Evolutionary conservation across 1,139 yeast species (phyloP), one percentile per base, ranked within the genome.

Genomic region (Pichia sp.): DNA sequence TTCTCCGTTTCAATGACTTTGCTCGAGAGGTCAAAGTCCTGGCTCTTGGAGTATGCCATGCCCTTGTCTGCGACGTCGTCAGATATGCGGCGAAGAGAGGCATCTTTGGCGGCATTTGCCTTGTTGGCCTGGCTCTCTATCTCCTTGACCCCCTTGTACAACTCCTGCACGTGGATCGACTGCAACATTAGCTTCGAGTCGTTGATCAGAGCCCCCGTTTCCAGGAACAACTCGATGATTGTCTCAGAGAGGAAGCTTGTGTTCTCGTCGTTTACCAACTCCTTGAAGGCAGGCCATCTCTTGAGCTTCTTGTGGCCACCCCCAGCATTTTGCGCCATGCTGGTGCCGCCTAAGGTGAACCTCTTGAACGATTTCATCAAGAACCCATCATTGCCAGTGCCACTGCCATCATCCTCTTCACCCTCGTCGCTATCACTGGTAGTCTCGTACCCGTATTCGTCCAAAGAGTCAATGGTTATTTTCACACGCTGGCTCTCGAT

Each of bases 141-240:
- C 25, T 30, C 37, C 19, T 41, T 34, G 16, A 48, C 23, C 4
- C 49, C 50, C 13, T 25, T 30, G 31, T 43, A 28, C 12, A 55
- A 37, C 18, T 52, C 47, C 18, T 41, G 47, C 7, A 79, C 83
- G 62, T 83, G 83, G 54, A 77, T 70, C 1, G 86, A 78, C 54
- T 90, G 72, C 46, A 84, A 66, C 75, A 85, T 74, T 55, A 85
- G 66, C 59, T 84, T 81, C 69, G 83, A 72, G 61, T 85, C 91
- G 54, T 82, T 78, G 0, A 79, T 80, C 46, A 83, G 66, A 0
- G 82, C 78, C 0, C 84, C 82, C 1, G 78, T 70, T 58, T 85
- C 87, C 60, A 78, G 79, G 41, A 85, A 76, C 48, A 80, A 64
- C 55, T 82, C 85, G 44, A 85, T 73, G 7, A 80, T 72, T 43